A percentile compares a stretch with the other conserved stretches of the same genome.
These are phyloP conservation scores for Polymyxa betae DNA, from an alignment of 208 protist genomes.

Conservation along the genomic window DNA sequence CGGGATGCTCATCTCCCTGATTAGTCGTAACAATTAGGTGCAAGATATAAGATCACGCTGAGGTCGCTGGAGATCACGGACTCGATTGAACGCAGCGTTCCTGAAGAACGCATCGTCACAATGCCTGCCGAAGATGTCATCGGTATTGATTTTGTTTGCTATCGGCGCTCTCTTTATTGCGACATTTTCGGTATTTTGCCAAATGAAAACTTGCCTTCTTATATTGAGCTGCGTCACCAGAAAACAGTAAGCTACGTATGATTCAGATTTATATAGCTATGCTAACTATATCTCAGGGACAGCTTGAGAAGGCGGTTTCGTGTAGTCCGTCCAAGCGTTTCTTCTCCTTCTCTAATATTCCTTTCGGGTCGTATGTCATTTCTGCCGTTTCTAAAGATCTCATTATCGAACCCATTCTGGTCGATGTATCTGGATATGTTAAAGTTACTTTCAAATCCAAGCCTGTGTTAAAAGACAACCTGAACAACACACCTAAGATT, in stretches of 20 bases:
- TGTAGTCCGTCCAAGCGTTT: not conserved
- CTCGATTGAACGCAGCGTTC: not conserved
- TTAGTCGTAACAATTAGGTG: not conserved
- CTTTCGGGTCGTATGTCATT: not conserved
- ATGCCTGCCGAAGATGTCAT: not conserved
- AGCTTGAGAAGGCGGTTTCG: not conserved
- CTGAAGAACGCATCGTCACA: not conserved
- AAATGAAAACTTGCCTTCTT: not conserved
- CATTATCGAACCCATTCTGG: not conserved
- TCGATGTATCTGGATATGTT: not conserved
- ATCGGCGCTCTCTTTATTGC: not conserved
- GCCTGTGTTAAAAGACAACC: not conserved
- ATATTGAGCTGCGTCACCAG: not conserved
- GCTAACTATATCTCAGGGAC: not conserved
- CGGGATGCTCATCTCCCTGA: not conserved
- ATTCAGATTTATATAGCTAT: not conserved
- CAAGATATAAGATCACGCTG: not conserved
- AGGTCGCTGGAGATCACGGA: not conserved
- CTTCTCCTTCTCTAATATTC: not conserved
- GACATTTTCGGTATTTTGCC: not conserved
- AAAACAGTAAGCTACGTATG: not conserved
- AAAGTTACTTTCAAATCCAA: not conserved
- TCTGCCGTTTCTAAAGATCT: not conserved
- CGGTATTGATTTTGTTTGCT: not conserved
- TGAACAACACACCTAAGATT: not conserved